Conservation (phyloP, 2,329 filamentous ascomycete genomes). For the Beauveria brongniartii region DNA sequence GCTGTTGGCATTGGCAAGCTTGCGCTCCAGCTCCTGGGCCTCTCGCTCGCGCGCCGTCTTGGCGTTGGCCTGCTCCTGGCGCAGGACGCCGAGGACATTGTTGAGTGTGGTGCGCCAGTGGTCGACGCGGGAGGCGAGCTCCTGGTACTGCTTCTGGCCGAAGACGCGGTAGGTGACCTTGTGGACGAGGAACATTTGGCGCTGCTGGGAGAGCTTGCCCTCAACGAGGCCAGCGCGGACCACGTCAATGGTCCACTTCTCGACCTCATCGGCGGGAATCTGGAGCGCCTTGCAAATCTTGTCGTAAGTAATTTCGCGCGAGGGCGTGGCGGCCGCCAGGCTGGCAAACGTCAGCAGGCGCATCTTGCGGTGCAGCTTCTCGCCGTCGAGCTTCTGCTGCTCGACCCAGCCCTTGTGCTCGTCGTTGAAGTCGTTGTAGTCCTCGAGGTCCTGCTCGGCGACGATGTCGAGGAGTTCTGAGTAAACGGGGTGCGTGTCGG, state of each 20-base stretch:
- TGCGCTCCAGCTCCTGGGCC: constrained; percentile 61
- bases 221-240: constrained; percentile 94
- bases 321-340: constrained; percentile 73
- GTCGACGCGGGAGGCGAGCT: constrained; percentile 83
- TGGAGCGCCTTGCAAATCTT: constrained; percentile 79
- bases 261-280: constrained; percentile 74
- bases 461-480: constrained; percentile 94
- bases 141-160: constrained; percentile 95
- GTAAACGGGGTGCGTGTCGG: constrained; percentile 74
- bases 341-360: constrained; percentile 88
- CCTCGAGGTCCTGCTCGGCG: constrained; percentile 85
- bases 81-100: constrained; percentile 69
- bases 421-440: constrained; percentile 91
- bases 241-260: constrained; percentile 98
- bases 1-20: constrained; percentile 40
- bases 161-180: constrained; percentile 95
- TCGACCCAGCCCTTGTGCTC: constrained; percentile 83
- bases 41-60: constrained; percentile 71
- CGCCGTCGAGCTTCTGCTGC: constrained; percentile 62
- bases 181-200: constrained; percentile 90
- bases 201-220: constrained; percentile 90
- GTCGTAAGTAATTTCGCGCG: constrained; percentile 80
- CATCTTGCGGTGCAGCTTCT: constrained; percentile 85
- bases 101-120: constrained; percentile 81
- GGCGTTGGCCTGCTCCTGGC: constrained; percentile 73